These are phyloP conservation scores for Pontederia crassipes DNA, from an alignment of 176 grass and related monocot genomes.

Conservation along the genomic window DNA sequence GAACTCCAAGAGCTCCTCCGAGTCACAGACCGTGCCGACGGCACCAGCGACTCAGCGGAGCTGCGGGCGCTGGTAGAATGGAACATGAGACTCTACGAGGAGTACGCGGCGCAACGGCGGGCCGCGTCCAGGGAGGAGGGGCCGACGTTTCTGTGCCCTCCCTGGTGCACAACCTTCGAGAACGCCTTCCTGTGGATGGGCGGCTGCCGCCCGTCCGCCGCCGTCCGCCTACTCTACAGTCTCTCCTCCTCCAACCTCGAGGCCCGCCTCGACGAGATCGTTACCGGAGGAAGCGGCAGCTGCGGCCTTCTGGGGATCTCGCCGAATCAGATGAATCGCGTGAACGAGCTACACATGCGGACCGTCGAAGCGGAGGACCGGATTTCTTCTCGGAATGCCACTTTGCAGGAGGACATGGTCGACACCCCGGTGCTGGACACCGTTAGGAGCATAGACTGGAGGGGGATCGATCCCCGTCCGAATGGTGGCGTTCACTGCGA, in stretches of 20 bases:
- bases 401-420: slow-evolving; percentile 8
- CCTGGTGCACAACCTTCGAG: background rate
- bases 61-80: background rate
- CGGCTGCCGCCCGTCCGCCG: background rate
- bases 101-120: background rate
- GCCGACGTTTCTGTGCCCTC: background rate
- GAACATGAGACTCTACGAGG: background rate
- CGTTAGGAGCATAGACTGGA: background rate
- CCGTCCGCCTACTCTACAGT: background rate
- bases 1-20: background rate
- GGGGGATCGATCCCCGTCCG: background rate
- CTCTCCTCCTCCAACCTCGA: background rate
- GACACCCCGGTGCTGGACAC: slow-evolving; percentile 2
- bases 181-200: background rate
- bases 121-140: background rate
- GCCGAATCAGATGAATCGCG: background rate
- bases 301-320: background rate
- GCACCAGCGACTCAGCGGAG: background rate
- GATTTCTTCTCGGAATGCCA: background rate
- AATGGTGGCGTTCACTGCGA: too few relatives aligned
- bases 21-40: background rate
- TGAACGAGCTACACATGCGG: slow-evolving; percentile 4
- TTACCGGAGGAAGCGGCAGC: background rate
- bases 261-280: background rate
- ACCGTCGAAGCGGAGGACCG: background rate